These are phyloP conservation scores for Dictyostelium brefeldianum DNA, from an alignment of 78 protist species.

Conservation along the genomic window DNA sequence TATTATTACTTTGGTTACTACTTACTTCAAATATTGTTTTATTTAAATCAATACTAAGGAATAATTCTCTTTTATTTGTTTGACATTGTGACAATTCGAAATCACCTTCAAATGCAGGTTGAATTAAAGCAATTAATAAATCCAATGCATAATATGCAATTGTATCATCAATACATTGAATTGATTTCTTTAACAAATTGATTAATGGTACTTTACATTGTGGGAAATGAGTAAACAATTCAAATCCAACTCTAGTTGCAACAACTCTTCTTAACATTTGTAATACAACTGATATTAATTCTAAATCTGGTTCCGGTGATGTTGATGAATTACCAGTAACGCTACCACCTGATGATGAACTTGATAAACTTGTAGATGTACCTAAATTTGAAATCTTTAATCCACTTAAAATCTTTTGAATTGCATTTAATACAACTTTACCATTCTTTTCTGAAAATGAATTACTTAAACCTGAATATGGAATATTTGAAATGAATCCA, in stretches of 20 bases:
- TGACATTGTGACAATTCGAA: constrained; percentile 67
- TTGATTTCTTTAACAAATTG: constrained; percentile 41
- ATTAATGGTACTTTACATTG: constrained; percentile 69
- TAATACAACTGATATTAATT: constrained; percentile 52
- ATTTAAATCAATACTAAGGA: constrained; percentile 51
- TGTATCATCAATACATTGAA: constrained; percentile 73
- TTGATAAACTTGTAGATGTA: not conserved
- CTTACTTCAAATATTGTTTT: constrained; percentile 59
- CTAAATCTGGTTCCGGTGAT: constrained; percentile 5
- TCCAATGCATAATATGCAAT: constrained; percentile 70
- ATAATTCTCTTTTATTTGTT: constrained; percentile 48
- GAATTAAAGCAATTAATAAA: constrained; percentile 49
- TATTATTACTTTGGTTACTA: too few relatives aligned
- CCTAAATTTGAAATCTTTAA: not conserved
- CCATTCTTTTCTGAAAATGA: constrained; percentile 65
- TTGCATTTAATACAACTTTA: constrained; percentile 50
- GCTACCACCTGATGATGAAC: not conserved
- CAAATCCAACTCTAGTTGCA: constrained; percentile 79
- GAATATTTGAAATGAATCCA: constrained; percentile 72
- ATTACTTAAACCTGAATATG: constrained; percentile 50
- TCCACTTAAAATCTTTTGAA: constrained; percentile 47
- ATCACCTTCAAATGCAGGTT: constrained; percentile 72
- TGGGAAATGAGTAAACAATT: constrained; percentile 78
- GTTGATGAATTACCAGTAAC: not conserved
- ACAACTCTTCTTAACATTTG: constrained; percentile 71